These are phyloP conservation scores for Biscogniauxia sp. DNA, from an alignment of 2,329 filamentous ascomycete genomes.

Conservation along the genomic window DNA sequence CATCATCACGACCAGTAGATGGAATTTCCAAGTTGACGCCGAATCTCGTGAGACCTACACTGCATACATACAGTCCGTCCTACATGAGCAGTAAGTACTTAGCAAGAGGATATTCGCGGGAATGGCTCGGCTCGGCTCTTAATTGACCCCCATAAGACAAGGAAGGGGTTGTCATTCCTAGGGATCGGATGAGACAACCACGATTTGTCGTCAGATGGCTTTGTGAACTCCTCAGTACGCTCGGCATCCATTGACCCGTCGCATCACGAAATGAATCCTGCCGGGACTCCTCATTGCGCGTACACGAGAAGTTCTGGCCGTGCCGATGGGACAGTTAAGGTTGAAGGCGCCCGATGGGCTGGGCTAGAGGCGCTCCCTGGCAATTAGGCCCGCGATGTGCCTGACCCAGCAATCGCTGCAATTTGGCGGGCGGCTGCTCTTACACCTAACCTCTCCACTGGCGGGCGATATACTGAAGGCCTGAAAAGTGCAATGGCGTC, in stretches of 20 bases:
- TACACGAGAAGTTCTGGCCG: constrained; percentile 6
- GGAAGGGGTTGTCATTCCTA: constrained; percentile 2
- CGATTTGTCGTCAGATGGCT: constrained; percentile 9
- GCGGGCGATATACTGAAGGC: constrained; percentile 9
- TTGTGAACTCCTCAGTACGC: constrained; percentile 6
- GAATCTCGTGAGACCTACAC: neutral
- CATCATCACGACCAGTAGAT: too few species aligned
- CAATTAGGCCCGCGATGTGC: constrained; percentile 4
- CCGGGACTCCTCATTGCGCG: constrained; percentile 7
- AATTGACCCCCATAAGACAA: constrained; percentile 1
- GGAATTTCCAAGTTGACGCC: neutral
- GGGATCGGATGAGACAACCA: constrained; percentile 12
- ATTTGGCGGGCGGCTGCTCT: constrained; percentile 21
- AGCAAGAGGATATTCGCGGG: neutral
- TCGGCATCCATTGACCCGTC: constrained; percentile 4
- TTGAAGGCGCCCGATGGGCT: neutral
- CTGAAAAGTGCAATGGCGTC: constrained; percentile 9
- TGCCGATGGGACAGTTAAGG: constrained; percentile 4
- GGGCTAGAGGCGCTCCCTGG: constrained; percentile 4
- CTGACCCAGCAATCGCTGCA: constrained; percentile 6
- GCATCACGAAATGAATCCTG: constrained; percentile 1
- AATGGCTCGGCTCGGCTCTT: constrained; percentile 9
- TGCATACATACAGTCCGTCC: too few species aligned
- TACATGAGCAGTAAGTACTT: too few species aligned
- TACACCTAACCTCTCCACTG: constrained; percentile 13